These are phyloP conservation scores for Ammopiptanthus mongolicus DNA, from an alignment of 306 rosid species.

Conservation along the genomic window DNA sequence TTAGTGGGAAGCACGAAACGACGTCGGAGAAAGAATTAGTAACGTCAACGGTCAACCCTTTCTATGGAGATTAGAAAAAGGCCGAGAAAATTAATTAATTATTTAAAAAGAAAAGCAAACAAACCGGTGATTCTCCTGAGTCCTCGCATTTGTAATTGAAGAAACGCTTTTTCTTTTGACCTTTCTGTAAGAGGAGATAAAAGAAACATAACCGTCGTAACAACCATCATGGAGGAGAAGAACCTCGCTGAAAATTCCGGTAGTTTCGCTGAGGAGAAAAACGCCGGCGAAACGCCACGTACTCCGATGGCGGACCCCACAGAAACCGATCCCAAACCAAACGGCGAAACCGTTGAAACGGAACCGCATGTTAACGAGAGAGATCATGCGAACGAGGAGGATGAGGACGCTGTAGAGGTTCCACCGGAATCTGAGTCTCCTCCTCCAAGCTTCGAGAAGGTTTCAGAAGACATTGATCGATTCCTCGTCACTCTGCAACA, in stretches of 20 bases:
- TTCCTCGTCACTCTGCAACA: constrained; percentile 15
- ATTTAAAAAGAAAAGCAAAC: background rate
- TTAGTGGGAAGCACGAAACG: constrained; percentile 24
- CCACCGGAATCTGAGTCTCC: constrained; percentile 26
- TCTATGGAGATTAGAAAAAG: background rate
- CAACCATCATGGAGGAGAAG: constrained; percentile 48
- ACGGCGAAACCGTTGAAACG: background rate
- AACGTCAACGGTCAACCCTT: constrained; percentile 34
- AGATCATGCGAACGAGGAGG: background rate
- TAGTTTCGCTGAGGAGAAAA: background rate
- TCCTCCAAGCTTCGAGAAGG: constrained; percentile 19
- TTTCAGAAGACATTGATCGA: constrained; percentile 36
- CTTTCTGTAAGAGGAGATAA: background rate
- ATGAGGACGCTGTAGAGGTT: background rate
- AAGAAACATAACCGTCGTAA: constrained; percentile 20
- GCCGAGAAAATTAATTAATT: background rate
- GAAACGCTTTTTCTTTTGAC: constrained; percentile 14
- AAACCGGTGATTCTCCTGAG: constrained; percentile 33
- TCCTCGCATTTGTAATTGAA: constrained; percentile 21
- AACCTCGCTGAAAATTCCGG: constrained; percentile 22
- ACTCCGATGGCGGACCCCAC: background rate
- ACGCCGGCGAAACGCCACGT: background rate
- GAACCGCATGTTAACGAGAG: background rate
- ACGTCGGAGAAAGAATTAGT: background rate
- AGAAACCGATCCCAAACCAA: background rate